Percentiles rank a stretch among this genome's conserved stretches.
Conservation (phyloP, 2,329 filamentous ascomycete genomes). For the Cryphonectria nitschkei region DNA sequence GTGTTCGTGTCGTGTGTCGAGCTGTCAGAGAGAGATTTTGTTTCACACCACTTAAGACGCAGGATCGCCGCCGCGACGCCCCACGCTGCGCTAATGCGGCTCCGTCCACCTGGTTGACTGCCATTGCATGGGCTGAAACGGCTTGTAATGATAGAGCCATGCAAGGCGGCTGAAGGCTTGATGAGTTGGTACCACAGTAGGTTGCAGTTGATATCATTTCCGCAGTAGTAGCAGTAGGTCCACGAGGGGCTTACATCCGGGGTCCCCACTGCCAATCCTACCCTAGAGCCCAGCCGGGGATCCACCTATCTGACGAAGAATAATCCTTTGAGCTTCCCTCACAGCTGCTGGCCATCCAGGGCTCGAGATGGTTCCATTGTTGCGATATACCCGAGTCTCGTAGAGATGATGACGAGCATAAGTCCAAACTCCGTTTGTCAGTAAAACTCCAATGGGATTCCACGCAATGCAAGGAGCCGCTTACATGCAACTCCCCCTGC, state of each 20-base stretch:
- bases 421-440: not conserved
- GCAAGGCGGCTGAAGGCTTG: slow-evolving; percentile 5
- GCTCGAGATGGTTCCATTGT: not conserved
- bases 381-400: no score
- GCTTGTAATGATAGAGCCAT: slow-evolving; percentile 9
- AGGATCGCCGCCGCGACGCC: slow-evolving; percentile 3
- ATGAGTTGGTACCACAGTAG: not conserved
- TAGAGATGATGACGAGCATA: not conserved
- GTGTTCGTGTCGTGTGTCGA: not conserved
- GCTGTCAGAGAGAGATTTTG: not conserved
- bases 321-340: not conserved
- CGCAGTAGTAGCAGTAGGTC: not conserved
- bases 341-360: not conserved
- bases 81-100: not conserved
- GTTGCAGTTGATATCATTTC: slow-evolving; percentile 1
- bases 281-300: not conserved
- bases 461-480: not conserved
- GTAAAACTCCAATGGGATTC: no score
- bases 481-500: not conserved
- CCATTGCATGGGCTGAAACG: slow-evolving; percentile 19
- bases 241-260: slow-evolving; percentile 18
- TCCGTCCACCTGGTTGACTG: slow-evolving; percentile 9
- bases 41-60: slow-evolving; percentile 10
- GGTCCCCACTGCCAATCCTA: not conserved
- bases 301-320: not conserved